Evolutionary conservation across 306 rosid genomes (phyloP).

Genomic region (Casuarina glauca): DNA sequence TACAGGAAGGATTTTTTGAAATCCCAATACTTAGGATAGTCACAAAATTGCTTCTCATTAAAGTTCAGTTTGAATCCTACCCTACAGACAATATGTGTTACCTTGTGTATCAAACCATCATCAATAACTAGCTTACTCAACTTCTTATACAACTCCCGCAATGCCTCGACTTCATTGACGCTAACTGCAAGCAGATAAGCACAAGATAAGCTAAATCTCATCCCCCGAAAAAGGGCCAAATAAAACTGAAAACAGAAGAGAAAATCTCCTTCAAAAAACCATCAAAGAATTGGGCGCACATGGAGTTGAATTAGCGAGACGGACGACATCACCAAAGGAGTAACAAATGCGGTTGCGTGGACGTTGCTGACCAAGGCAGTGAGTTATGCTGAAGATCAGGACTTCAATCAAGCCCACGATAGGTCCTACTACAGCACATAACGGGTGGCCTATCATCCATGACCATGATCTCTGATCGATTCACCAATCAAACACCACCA

Average conservation of each 20-base stretch:
- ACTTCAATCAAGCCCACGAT: slow-evolving; percentile 43
- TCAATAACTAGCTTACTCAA: slow-evolving; percentile 61
- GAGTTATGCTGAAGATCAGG: slow-evolving; percentile 32
- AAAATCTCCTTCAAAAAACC: neutral
- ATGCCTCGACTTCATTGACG: slow-evolving; percentile 74
- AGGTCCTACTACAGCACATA: slow-evolving; percentile 47
- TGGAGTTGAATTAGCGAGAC: slow-evolving; percentile 54
- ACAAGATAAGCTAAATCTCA: neutral
- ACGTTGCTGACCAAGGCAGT: slow-evolving; percentile 43
- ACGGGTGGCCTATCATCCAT: slow-evolving; percentile 36
- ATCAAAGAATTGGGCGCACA: slow-evolving; percentile 35
- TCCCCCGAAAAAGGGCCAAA: neutral
- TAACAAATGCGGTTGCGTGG: slow-evolving; percentile 11
- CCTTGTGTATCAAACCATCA: slow-evolving; percentile 78
- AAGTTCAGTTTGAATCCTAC: neutral
- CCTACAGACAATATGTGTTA: slow-evolving; percentile 19
- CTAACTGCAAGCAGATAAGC: slow-evolving; percentile 37
- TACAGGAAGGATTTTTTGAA: neutral
- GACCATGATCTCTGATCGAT: slow-evolving; percentile 40
- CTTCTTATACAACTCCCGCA: slow-evolving; percentile 64
- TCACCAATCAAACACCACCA: neutral
- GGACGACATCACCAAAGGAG: slow-evolving; percentile 41
- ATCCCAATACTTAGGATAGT: neutral
- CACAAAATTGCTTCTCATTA: neutral
- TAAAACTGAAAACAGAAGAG: neutral